Conservation (phyloP, 176 grass and related monocot species). For the Eremochloa ophiuroides region DNA sequence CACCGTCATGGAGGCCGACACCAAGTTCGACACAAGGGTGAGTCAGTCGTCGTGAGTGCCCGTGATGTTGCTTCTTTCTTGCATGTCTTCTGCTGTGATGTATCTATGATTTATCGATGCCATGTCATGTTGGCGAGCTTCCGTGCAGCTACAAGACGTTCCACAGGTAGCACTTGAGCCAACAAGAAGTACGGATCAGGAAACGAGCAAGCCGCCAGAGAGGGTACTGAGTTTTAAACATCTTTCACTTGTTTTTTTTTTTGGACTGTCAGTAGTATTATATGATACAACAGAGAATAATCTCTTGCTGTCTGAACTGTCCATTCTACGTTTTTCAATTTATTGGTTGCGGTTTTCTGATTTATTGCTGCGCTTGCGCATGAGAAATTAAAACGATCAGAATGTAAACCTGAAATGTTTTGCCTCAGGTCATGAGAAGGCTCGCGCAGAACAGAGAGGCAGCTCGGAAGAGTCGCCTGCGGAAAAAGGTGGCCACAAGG, state of each 20-base stretch:
- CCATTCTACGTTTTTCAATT: no score
- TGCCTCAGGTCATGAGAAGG: slow-evolving; percentile 57
- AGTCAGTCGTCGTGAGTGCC: no score
- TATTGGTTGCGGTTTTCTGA: no score
- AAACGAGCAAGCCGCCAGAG: slow-evolving; percentile 50
- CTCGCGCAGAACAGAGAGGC: slow-evolving; percentile 93
- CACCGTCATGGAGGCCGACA: slow-evolving; percentile 55
- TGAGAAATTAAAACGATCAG: not conserved
- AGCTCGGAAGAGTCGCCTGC: slow-evolving; percentile 71
- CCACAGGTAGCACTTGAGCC: slow-evolving; percentile 37
- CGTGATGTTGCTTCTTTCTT: not conserved
- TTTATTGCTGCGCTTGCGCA: not conserved
- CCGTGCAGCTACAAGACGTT: slow-evolving; percentile 48
- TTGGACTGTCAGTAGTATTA: no score
- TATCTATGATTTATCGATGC: not conserved
- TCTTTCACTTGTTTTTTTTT: no score
- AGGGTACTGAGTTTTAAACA: no score
- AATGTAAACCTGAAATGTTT: not conserved
- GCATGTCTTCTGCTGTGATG: not conserved
- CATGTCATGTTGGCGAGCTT: slow-evolving; percentile 14
- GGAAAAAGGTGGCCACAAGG: slow-evolving; percentile 66
- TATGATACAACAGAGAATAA: not conserved
- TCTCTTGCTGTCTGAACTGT: not conserved
- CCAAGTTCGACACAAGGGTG: slow-evolving; percentile 54
- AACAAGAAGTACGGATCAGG: slow-evolving; percentile 45